Conservation (phyloP, 495 filamentous ascomycete genomes). For the Daldinia decipiens region DNA sequence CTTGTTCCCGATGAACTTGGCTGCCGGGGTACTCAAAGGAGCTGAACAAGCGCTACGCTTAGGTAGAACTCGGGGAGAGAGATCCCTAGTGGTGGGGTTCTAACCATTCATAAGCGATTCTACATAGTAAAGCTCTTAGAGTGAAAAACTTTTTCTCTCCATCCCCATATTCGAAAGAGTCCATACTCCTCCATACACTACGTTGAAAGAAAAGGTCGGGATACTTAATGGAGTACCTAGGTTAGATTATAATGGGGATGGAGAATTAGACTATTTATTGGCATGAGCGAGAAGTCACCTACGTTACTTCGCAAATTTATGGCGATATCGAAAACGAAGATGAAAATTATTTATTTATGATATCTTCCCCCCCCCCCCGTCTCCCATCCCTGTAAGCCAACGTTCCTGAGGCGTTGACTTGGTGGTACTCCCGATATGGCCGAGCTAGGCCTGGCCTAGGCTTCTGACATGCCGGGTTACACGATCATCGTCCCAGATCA, state of each 20-base stretch:
- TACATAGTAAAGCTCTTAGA: conserved; percentile 10
- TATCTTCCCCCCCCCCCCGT: not conserved
- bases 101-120: conserved; percentile 20
- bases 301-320: conserved; percentile 25
- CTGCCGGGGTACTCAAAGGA: conserved; percentile 14
- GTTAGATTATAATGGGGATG: conserved; percentile 29
- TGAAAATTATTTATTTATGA: conserved; percentile 18
- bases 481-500: conserved; percentile 37
- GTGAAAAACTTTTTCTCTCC: conserved; percentile 22
- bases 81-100: conserved; percentile 14
- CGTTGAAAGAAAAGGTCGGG: conserved; percentile 23
- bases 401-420: conserved; percentile 16
- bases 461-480: conserved; percentile 24
- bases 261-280: conserved; percentile 16
- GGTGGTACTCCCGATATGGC: conserved; percentile 31
- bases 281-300: not conserved
- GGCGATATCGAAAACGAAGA: conserved; percentile 23
- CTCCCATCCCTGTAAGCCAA: conserved; percentile 7
- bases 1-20: conserved; percentile 21
- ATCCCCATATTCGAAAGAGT: conserved; percentile 20
- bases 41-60: conserved; percentile 17
- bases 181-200: not conserved
- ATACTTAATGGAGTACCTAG: conserved; percentile 42
- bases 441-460: conserved; percentile 10
- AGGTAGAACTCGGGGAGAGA: conserved; percentile 17